These are phyloP conservation scores for Centrapalus pauciflorus DNA, from an alignment of 129 eudicot species.

Conservation along the genomic window DNA sequence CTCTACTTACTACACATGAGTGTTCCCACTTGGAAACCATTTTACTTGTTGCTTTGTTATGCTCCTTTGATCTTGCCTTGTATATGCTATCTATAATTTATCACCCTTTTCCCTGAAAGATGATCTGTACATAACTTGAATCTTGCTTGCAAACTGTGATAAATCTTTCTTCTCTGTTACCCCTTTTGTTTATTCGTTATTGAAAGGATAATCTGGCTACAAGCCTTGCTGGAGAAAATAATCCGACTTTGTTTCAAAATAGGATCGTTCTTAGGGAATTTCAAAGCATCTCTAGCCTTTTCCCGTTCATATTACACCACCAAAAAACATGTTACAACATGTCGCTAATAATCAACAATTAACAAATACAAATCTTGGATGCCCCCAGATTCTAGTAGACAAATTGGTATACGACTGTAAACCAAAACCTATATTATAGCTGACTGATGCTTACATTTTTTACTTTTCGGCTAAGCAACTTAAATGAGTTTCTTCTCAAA, in stretches of 20 bases:
- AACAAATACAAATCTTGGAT: neutral
- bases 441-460: neutral
- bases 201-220: no score
- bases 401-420: neutral
- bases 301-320: no score
- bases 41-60: neutral
- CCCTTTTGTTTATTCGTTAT: no score
- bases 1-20: no score
- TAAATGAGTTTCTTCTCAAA: conserved; percentile 89
- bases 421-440: neutral
- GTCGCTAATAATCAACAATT: no score
- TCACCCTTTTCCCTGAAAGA: conserved; percentile 1
- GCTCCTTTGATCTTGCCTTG: neutral
- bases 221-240: no score
- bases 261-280: no score
- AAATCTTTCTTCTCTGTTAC: no score
- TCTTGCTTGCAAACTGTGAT: neutral
- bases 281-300: no score
- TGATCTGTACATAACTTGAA: neutral
- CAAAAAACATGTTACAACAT: no score
- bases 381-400: neutral
- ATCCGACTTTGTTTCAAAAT: no score
- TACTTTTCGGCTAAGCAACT: neutral
- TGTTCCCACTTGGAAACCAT: neutral
- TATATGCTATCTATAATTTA: conserved; percentile 13